Evolutionary conservation across 2,329 filamentous ascomycete genomes (phyloP), one percentile per base, ranked within the genome.

Genomic region (Fusarium equiseti): DNA sequence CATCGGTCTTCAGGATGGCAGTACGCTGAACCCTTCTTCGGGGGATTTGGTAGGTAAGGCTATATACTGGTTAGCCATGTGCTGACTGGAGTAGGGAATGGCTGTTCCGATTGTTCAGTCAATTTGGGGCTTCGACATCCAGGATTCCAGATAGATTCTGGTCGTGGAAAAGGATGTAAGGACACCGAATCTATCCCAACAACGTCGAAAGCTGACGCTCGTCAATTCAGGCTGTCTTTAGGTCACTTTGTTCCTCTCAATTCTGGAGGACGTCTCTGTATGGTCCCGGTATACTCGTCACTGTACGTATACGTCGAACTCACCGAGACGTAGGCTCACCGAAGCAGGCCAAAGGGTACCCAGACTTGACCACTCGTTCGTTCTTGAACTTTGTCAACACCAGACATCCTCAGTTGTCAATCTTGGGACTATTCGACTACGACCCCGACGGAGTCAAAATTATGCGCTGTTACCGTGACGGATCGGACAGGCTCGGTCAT

Each of bases 401-500:
- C 0, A 78, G 77, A 11, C 81, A 81, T 22, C 86, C 87, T 0
- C 76, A 79, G 1, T 78, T 91, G 24, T 87, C 88, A 3, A 86
- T 93, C 9, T 85, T 88, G 55, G 88, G 85, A 0, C 81, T 96
- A 1, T 86, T 92, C 3, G 93, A 97, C 74, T 92, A 88, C 63
- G 93, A 96, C 72, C 92, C 92, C 0, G 88, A 95, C 68, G 93
- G 93, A 0, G 79, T 95, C 29, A 87, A 86, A 5, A 96, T 97
- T 43, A 82, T 93, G 70, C 87, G 87, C 7, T 93, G 90, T 18
- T 96, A 95, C 81, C 91, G 90, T 68, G 82, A 90, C 66, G 91
- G 92, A 9, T 93, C 91, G n/a, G 82, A 81, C 16, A 83, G 84
- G 10, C 81, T 92, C 1, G 80, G 84, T 0, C 90, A 93, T 72